phyloP scores from a whole-genome alignment of 2,329 filamentous ascomycete genomes.

The Hypoxylon sp. region DNA sequence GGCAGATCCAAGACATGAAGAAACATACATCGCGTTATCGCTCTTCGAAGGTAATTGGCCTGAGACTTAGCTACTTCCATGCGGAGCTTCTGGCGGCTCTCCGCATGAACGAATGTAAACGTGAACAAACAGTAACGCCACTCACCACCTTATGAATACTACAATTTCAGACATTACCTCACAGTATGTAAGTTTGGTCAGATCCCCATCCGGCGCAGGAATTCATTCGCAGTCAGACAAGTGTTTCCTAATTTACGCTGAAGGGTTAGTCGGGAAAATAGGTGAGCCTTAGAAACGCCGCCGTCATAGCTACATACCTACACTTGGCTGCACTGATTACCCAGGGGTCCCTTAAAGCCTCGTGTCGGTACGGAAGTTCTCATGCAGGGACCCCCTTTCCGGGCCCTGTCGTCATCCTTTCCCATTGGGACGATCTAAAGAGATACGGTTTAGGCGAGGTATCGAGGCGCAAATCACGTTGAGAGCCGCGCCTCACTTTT shows the following conservation, averaged over 20 bases:
- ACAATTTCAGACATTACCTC: neutral
- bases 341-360: conserved; percentile 30
- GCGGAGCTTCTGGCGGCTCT: conserved; percentile 32
- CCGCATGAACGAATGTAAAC: conserved; percentile 43
- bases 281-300: conserved; percentile 16
- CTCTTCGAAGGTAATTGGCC: conserved; percentile 38
- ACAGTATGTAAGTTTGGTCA: conserved; percentile 6
- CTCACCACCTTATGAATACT: neutral
- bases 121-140: conserved; percentile 34
- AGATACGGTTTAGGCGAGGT: conserved; percentile 16
- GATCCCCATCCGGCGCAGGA: conserved; percentile 12
- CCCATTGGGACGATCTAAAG: conserved; percentile 37
- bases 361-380: conserved; percentile 39
- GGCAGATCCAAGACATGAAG: conserved; percentile 38
- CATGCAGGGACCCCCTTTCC: conserved; percentile 34
- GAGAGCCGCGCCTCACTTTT: conserved; percentile 38
- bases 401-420: conserved; percentile 15
- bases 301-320: conserved; percentile 7
- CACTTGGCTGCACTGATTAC: conserved; percentile 22
- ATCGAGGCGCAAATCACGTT: conserved; percentile 34
- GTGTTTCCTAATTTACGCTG: conserved; percentile 37
- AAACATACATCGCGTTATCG: conserved; percentile 27
- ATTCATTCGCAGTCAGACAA: neutral
- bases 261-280: conserved; percentile 29
- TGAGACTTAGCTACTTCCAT: conserved; percentile 30